phyloP scores from a whole-genome alignment of 176 grass and related monocot genomes.

The Thalia dealbata region DNA sequence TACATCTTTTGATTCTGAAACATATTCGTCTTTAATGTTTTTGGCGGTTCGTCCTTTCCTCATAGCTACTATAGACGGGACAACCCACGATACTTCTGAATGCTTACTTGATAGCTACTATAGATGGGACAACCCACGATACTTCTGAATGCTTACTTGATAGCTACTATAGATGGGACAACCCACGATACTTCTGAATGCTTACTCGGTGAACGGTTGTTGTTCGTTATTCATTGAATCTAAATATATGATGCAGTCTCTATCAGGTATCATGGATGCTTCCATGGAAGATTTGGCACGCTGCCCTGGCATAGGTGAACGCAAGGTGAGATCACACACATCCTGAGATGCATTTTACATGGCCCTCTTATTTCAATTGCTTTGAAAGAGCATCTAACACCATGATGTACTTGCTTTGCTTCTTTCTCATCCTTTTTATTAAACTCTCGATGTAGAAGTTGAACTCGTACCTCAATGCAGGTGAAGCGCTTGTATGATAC shows the following conservation, averaged over 20 bases:
- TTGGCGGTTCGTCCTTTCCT: not conserved
- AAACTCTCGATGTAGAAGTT: not conserved
- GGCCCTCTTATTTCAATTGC: not conserved
- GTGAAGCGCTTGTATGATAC: conserved; percentile 82
- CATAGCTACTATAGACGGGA: not conserved
- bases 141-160: not conserved
- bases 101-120: not conserved
- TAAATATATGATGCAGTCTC: conserved; percentile 45
- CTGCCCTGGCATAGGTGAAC: conserved; percentile 90
- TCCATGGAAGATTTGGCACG: conserved; percentile 89
- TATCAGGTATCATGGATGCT: conserved; percentile 90
- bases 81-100: not conserved
- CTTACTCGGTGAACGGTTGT: not conserved
- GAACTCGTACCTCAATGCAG: conserved; percentile 20
- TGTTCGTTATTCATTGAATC: not conserved
- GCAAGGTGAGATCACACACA: too few relatives aligned
- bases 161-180: not conserved
- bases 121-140: not conserved
- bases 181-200: not conserved
- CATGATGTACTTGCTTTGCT: not conserved
- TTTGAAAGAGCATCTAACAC: not conserved
- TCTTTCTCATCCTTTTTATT: not conserved
- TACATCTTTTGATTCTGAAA: not conserved
- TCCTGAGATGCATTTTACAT: not conserved
- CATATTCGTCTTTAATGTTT: not conserved